A percentile compares a stretch with the other conserved stretches of the same genome.
These are phyloP conservation scores for Blastomyces emzantsi DNA, from an alignment of 2,329 filamentous ascomycete genomes.

Conservation along the genomic window DNA sequence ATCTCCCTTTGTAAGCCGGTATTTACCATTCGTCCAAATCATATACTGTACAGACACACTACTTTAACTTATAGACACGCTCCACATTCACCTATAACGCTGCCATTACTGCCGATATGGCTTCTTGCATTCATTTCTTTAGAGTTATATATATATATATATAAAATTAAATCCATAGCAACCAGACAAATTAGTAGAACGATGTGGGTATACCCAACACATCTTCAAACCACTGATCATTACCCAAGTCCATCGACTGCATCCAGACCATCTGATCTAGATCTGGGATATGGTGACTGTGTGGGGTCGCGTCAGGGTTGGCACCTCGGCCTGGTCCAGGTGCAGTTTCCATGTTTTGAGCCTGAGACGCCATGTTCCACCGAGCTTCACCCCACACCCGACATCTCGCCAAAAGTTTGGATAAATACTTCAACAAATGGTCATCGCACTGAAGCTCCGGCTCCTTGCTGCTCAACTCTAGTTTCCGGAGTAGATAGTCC, in stretches of 20 bases:
- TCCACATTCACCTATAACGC: not conserved
- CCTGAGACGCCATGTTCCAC: conserved; percentile 16
- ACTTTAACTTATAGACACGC: not conserved
- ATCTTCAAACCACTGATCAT: conserved; percentile 19
- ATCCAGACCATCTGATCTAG: conserved; percentile 24
- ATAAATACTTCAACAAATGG: conserved; percentile 21
- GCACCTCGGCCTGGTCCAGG: not conserved
- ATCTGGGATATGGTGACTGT: conserved; percentile 17
- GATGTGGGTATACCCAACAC: conserved; percentile 17
- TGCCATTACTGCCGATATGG: not conserved
- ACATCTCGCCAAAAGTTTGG: conserved; percentile 21
- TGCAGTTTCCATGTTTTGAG: not conserved
- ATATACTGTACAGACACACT: not conserved
- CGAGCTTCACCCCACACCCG: conserved; percentile 18
- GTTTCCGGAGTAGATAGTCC: conserved; percentile 24
- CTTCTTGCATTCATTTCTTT: not conserved
- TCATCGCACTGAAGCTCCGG: conserved; percentile 24
- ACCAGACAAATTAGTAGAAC: not conserved
- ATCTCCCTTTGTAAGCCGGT: not conserved
- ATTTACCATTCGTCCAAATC: not conserved
- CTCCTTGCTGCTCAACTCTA: conserved; percentile 23
- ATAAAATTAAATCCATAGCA: not conserved
- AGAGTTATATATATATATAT: not conserved
- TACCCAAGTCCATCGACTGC: conserved; percentile 24
- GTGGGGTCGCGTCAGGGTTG: conserved; percentile 7